These are phyloP conservation scores for Salix arbutifolia DNA, from an alignment of 345 rosid species.

Conservation along the genomic window DNA sequence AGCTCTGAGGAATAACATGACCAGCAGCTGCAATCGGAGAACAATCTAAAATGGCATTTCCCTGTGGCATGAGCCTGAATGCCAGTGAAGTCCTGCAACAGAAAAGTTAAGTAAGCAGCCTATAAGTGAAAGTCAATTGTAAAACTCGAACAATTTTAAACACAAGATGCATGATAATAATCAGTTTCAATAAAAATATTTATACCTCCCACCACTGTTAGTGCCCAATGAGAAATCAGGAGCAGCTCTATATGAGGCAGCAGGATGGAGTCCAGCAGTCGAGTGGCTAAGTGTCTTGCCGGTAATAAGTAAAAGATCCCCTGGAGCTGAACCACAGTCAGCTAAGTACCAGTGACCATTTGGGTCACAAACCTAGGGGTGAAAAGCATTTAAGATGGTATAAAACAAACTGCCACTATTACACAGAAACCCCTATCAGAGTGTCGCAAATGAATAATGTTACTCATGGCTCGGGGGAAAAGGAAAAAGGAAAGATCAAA, in stretches of 20 bases:
- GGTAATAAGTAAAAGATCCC: constrained; percentile 77
- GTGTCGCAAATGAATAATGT: constrained; percentile 7
- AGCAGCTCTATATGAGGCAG: constrained; percentile 65
- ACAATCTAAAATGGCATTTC: constrained; percentile 93
- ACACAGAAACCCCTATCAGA: background rate
- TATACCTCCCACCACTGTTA: constrained; percentile 71
- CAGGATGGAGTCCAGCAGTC: constrained; percentile 94
- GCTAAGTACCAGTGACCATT: constrained; percentile 96
- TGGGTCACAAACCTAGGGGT: constrained; percentile 83
- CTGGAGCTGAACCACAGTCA: constrained; percentile 66
- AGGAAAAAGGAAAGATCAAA: background rate
- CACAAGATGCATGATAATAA: constrained; percentile 3
- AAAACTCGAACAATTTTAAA: constrained; percentile 6
- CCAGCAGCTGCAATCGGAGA: constrained; percentile 95
- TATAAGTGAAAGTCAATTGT: constrained; percentile 2
- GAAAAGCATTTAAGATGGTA: constrained; percentile 13
- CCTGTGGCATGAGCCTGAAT: constrained; percentile 94
- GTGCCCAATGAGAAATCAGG: constrained; percentile 45
- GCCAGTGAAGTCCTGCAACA: constrained; percentile 68
- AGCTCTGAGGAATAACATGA: constrained; percentile 86
- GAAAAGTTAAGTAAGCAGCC: constrained; percentile 13
- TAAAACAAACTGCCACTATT: constrained; percentile 5
- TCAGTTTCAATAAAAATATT: constrained; percentile 7
- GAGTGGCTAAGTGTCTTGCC: constrained; percentile 93
- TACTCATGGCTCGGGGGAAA: background rate